Conservation (phyloP, 2,329 filamentous ascomycete genomes). For the Colletotrichum camelliae region DNA sequence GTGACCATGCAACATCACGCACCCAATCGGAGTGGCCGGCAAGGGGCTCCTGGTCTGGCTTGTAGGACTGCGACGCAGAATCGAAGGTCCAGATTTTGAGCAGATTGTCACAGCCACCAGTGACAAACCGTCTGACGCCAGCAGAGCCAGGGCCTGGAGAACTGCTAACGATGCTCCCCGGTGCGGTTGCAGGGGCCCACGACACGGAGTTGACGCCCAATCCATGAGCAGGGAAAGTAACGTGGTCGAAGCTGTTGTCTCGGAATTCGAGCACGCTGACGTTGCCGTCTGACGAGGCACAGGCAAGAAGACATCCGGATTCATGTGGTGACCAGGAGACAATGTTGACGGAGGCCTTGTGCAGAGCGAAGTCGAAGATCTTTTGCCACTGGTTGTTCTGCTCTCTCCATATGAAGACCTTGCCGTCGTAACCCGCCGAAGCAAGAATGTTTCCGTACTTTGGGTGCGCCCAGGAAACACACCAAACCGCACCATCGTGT, state of each 20-base stretch:
- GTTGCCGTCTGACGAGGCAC: constrained; percentile 91
- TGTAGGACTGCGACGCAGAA: constrained; percentile 63
- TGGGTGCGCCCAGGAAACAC: constrained; percentile 95
- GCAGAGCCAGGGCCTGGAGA: constrained; percentile 63
- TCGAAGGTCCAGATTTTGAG: constrained; percentile 94
- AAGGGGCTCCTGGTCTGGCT: constrained; percentile 68
- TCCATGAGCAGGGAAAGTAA: constrained; percentile 89
- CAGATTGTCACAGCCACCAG: constrained; percentile 90
- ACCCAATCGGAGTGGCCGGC: constrained; percentile 95
- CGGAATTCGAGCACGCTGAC: constrained; percentile 96
- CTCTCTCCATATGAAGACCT: constrained; percentile 98
- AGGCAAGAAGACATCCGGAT: constrained; percentile 91
- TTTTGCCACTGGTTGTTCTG: constrained; percentile 78
- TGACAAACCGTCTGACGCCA: constrained; percentile 84
- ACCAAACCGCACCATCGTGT: constrained; percentile 98
- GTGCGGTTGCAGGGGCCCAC: constrained; percentile 87
- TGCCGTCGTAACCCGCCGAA: constrained; percentile 94
- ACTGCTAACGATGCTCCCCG: constrained; percentile 84
- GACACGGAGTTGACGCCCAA: constrained; percentile 95
- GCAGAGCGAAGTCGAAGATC: constrained; percentile 90
- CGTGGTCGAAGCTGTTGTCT: constrained; percentile 90
- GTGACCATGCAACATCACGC: constrained; percentile 95
- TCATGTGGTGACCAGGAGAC: constrained; percentile 98
- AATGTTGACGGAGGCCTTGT: constrained; percentile 96
- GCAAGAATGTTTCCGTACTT: constrained; percentile 99